Evolutionary conservation across 257 asterid species (phyloP), one percentile per base, ranked within the genome.

Genomic region (Solanum lycopersicoides): DNA sequence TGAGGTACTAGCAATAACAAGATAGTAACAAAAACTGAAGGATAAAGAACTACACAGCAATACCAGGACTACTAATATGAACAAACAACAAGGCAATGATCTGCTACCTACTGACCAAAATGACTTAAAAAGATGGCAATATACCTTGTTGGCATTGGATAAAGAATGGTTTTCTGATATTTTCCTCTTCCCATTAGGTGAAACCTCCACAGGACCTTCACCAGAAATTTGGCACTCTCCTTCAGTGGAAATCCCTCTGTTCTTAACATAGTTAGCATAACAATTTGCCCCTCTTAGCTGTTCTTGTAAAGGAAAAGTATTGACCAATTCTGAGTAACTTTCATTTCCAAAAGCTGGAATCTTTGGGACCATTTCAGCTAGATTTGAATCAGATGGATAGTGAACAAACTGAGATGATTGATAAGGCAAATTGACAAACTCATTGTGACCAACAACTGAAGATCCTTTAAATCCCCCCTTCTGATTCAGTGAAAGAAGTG

Each of bases 141-240:
- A 71, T 90, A 92, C 93, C 92, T 92, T 90, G 87, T 76, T 90
- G 87, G 87, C 84, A 83, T 85, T 80, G 63, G 88, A 85, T 72
- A 88, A 89, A 89, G 92, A 88, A 60, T 85, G 88, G 53, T 86
- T 77, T 41, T 88, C 91, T 45, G 93, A 87, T 56, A 97, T 93
- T 90, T 93, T 96, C 92, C 94, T 93, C 91, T 90, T 96, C 42
- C 94, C 95, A 91, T 88, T 89, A 32, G 93, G 92, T 59, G 95
- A 91, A 89, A 84, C 84, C 42, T 89, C 93, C 35, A 91, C 88
- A 69, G 86, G 83, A 76, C 90, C 91, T 68, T 89, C 89, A 44
- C 90, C 95, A 2, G 92, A 89, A 88, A 84, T 88, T 82, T 63
- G 94, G 84, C 92, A 86, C 56, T 89, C 90, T 41, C 86, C 79